Conservation (phyloP, 495 filamentous ascomycete species). For the Penicillium bovifimosum region DNA sequence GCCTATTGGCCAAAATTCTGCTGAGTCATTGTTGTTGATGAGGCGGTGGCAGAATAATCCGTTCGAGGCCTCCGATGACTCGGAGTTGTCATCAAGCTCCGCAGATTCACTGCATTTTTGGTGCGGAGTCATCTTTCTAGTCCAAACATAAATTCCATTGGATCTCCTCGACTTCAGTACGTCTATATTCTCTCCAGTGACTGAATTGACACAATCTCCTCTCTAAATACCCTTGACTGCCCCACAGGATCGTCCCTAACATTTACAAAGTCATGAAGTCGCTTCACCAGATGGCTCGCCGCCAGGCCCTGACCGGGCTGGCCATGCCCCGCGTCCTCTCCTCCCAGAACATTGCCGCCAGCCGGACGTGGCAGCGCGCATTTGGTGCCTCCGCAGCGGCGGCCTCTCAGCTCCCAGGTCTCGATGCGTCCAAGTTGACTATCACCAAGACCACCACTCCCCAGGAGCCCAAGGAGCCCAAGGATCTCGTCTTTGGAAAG, state of each 20-base stretch:
- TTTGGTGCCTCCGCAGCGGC: constrained; percentile 60
- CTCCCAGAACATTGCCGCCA: constrained; percentile 23
- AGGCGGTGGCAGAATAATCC: constrained; percentile 18
- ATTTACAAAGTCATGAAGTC: constrained; percentile 31
- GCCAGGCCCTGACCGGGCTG: constrained; percentile 26
- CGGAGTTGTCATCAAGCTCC: constrained; percentile 34
- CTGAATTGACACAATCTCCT: constrained; percentile 5
- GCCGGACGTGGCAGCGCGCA: constrained; percentile 35
- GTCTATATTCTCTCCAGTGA: constrained; percentile 4
- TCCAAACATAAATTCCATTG: constrained; percentile 20
- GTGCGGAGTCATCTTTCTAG: constrained; percentile 21
- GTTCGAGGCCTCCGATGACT: constrained; percentile 3
- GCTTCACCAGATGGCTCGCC: constrained; percentile 38
- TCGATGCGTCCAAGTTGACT: constrained; percentile 71
- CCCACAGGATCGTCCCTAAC: constrained; percentile 1
- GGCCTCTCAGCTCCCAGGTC: constrained; percentile 48
- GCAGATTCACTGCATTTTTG: constrained; percentile 17
- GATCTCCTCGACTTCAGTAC: constrained; percentile 1
- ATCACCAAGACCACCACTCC: constrained; percentile 71
- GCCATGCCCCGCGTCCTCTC: constrained; percentile 23
- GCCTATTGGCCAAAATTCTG: constrained; percentile 11
- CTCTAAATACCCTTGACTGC: not conserved
- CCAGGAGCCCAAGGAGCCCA: constrained; percentile 62
- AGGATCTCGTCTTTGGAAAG: constrained; percentile 80
- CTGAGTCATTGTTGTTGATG: constrained; percentile 4